These are phyloP conservation scores for Fusarium oligoseptatum DNA, from an alignment of 2,329 filamentous ascomycete genomes.

Conservation along the genomic window DNA sequence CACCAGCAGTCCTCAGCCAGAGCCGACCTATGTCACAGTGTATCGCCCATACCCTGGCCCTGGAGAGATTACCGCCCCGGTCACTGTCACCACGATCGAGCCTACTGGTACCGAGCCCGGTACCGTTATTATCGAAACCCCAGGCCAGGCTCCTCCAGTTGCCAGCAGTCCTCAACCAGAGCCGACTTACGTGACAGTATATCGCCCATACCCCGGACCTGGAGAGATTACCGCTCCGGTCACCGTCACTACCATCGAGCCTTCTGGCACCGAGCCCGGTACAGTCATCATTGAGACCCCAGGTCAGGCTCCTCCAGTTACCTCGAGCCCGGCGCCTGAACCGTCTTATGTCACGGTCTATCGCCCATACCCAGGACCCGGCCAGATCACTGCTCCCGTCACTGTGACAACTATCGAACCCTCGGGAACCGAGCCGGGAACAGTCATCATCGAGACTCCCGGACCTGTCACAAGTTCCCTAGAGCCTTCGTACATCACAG, in stretches of 20 bases:
- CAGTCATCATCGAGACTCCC: conserved; percentile 33
- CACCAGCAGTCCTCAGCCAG: not conserved
- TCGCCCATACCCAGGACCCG: not conserved
- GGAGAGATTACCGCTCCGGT: not conserved
- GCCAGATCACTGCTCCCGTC: not conserved
- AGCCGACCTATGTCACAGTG: not conserved
- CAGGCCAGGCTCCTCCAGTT: conserved; percentile 5
- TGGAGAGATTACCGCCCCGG: not conserved
- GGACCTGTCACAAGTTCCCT: not conserved
- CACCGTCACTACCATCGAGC: not conserved
- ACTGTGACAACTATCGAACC: conserved; percentile 23
- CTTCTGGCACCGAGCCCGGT: not conserved
- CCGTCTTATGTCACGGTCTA: conserved; percentile 24
- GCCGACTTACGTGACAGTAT: not conserved
- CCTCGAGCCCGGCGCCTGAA: not conserved
- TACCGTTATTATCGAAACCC: conserved; percentile 20
- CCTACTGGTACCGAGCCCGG: not conserved
- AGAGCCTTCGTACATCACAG: not conserved
- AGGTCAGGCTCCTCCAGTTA: conserved; percentile 7
- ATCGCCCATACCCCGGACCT: not conserved
- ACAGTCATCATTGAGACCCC: conserved; percentile 22
- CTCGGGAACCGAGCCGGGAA: conserved; percentile 23
- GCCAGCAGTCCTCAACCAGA: not conserved
- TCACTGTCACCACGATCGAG: not conserved
- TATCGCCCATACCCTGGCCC: not conserved